Percentiles rank a stretch among this genome's conserved stretches.
Evolutionary conservation across 192 early-diverging fungal genomes (phyloP).

Genomic region (Neocallimastix lanati): DNA sequence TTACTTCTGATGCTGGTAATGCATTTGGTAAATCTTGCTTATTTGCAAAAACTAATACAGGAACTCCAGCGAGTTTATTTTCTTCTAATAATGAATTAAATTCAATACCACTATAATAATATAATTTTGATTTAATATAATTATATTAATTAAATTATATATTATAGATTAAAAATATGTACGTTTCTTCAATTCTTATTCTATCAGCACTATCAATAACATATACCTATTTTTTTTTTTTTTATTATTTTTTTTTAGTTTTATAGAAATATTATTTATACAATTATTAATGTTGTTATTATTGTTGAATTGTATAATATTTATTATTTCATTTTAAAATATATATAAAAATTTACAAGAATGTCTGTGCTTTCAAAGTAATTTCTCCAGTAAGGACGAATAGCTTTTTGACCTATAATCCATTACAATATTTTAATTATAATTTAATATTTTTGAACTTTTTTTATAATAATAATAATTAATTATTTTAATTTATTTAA

Average conservation of each 20-base stretch:
- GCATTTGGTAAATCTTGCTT: constrained; percentile 18
- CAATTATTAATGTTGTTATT: not conserved
- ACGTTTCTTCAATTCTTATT: constrained; percentile 13
- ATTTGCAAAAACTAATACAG: not conserved
- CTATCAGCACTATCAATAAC: not conserved
- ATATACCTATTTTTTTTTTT: constrained; percentile 1
- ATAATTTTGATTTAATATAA: no score
- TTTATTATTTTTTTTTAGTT: no score
- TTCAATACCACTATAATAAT: not conserved
- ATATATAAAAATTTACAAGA: constrained; percentile 10
- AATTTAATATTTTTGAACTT: no score
- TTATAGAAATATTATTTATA: not conserved
- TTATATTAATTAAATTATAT: no score
- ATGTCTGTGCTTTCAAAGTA: constrained; percentile 43
- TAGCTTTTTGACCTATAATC: constrained; percentile 23
- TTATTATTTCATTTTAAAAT: no score
- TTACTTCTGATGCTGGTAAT: constrained; percentile 28
- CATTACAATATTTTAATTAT: no score
- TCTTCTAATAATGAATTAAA: not conserved
- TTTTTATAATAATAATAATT: no score
- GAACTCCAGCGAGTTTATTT: not conserved
- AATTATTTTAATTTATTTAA: no score
- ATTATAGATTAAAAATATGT: no score
- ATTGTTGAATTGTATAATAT: not conserved
- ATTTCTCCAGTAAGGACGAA: constrained; percentile 39